These are phyloP conservation scores for Penicillium odoratum DNA, from an alignment of 495 filamentous ascomycete species.

Conservation along the genomic window DNA sequence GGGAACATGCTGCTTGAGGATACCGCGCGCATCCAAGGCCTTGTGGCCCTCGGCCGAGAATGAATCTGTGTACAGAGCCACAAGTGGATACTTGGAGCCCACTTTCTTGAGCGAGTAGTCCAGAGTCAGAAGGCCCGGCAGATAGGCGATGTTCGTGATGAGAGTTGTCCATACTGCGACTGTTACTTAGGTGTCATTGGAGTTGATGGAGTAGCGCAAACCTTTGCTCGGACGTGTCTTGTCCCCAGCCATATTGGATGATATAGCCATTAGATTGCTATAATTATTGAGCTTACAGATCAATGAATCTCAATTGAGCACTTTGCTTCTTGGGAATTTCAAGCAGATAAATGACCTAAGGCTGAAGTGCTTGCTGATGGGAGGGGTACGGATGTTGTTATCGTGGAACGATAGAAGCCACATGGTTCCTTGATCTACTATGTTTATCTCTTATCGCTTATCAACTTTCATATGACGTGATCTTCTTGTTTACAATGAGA, in stretches of 20 bases:
- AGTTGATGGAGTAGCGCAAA: not conserved
- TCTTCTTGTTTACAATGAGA: no score
- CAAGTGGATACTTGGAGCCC: constrained; percentile 63
- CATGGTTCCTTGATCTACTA: no score
- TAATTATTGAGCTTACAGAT: not conserved
- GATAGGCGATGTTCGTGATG: constrained; percentile 74
- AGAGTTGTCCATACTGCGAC: constrained; percentile 70
- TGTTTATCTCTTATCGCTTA: no score
- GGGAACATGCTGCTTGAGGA: constrained; percentile 59
- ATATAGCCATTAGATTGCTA: not conserved
- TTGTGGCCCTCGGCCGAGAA: constrained; percentile 61
- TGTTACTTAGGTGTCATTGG: not conserved
- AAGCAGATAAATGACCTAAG: no score
- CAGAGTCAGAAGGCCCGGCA: constrained; percentile 70
- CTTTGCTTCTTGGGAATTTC: not conserved
- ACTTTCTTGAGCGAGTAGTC: constrained; percentile 63
- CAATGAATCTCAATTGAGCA: not conserved
- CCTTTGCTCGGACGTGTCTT: constrained; percentile 1
- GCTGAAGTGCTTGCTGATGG: no score
- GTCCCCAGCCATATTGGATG: not conserved
- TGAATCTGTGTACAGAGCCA: constrained; percentile 75
- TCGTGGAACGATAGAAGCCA: no score
- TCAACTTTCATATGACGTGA: no score
- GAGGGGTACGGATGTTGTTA: no score
- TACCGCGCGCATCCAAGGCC: constrained; percentile 63